Evolutionary conservation across 495 filamentous ascomycete species (phyloP), one percentile per base, ranked within the genome.

Genomic region (Talaromyces adpressus): DNA sequence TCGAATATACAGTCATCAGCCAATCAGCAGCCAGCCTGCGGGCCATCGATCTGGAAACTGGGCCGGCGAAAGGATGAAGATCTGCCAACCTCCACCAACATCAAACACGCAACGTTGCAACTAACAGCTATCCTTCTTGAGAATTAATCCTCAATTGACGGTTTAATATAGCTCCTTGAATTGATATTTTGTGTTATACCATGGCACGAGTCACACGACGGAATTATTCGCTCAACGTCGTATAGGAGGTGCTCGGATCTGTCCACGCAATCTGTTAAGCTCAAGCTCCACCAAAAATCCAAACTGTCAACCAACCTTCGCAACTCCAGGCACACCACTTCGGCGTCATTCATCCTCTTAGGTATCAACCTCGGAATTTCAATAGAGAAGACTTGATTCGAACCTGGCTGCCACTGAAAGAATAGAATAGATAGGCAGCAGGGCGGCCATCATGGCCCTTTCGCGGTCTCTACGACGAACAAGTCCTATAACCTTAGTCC

Each of bases 401-500:
- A 56, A 56, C 0, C 11, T 16, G 8, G 14, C 52, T 56, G 23
- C 52, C 8, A 30, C 52, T 23, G 52, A 56, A 56, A 14, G 52
- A 56, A 14, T 6, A 8, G 11, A 9, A 6, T 9, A 58, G 30
- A 58, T 9, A 36, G 14, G 12, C 30, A 32, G 16, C 41, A 14
- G 23, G 30, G n/a, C 54, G 69, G 67, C 68, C 66, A 75, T 47
- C 56, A 84, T 83, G 81, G 79, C 81, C 73, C 71, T 80, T 64
- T 77, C 82, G 67, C 81, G 83, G 72, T 79, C 83, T 57, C 80
- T 89, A 75, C 86, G 87, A 67, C 83, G 87, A 62, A 83, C 85
- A 66, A 90, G 82, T 70, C 85, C 87, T 36, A 85, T 88, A 67
- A 89, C 85, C 53, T 69, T 89, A 61, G 56, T 88, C 54, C 80